Evolutionary conservation across 1,139 yeast genomes (phyloP).

Genomic region (Candida tetrigidarum): DNA sequence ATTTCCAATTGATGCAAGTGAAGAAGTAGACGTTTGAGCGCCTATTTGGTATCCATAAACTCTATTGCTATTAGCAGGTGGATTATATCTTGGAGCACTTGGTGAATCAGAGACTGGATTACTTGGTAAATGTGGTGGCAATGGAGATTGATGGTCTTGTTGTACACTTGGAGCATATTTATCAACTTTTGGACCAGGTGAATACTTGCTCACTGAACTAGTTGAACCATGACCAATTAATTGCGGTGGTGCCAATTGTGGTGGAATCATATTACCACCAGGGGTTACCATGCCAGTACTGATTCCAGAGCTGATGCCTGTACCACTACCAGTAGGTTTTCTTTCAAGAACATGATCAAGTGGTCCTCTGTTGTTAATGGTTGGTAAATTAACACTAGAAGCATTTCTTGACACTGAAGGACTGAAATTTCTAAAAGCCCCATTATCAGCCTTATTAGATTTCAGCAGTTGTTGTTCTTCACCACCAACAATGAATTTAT

Average conservation of each 20-base stretch:
- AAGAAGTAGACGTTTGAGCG: conserved; percentile 15
- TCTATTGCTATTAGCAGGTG: conserved; percentile 13
- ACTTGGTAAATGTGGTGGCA: conserved; percentile 1
- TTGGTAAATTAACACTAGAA: conserved; percentile 49
- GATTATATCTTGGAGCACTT: conserved; percentile 1
- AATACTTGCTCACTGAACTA: conserved; percentile 22
- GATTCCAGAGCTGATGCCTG: no score
- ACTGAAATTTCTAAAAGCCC: conserved; percentile 75
- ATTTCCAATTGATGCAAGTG: conserved; percentile 15
- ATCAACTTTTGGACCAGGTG: conserved; percentile 20
- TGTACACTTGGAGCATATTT: neutral
- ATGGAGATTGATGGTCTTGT: neutral
- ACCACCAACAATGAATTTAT: conserved; percentile 92
- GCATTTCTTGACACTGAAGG: conserved; percentile 62
- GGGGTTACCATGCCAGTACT: conserved; percentile 1
- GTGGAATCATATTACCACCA: neutral
- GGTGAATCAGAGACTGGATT: neutral
- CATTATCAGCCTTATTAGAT: conserved; percentile 42
- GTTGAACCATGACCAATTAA: conserved; percentile 21
- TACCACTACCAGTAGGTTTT: conserved; percentile 5
- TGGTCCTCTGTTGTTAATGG: conserved; percentile 12
- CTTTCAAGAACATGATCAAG: conserved; percentile 9
- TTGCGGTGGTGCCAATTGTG: conserved; percentile 17
- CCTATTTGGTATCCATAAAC: conserved; percentile 12
- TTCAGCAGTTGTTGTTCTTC: conserved; percentile 61